Percentiles rank a stretch among this genome's conserved stretches.
Evolutionary conservation across 2,329 filamentous ascomycete genomes (phyloP).

Genomic region (Aspergillus pseudoviridinutans): DNA sequence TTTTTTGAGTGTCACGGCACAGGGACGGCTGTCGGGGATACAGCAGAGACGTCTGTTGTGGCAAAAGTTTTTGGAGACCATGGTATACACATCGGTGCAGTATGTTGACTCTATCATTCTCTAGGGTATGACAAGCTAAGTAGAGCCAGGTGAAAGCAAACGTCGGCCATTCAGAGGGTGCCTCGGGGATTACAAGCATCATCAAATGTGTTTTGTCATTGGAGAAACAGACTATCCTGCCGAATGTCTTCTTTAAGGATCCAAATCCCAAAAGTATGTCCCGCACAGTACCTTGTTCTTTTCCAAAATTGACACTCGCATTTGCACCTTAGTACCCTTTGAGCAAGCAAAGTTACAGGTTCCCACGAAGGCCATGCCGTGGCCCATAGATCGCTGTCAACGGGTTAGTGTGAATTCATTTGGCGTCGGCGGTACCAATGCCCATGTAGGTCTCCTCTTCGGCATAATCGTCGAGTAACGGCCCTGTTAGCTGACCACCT

Average conservation of each 20-base stretch:
- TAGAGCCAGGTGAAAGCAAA: slow-evolving; percentile 21
- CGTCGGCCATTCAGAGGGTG: slow-evolving; percentile 34
- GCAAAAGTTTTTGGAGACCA: neutral
- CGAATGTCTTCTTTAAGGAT: slow-evolving; percentile 26
- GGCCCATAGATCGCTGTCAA: slow-evolving; percentile 17
- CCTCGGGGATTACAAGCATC: slow-evolving; percentile 29
- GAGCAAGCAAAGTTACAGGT: slow-evolving; percentile 9
- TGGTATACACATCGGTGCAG: slow-evolving; percentile 25
- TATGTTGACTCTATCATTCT: no score
- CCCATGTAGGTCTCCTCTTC: slow-evolving; percentile 16
- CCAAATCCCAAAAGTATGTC: slow-evolving; percentile 21
- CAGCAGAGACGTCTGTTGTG: slow-evolving; percentile 1
- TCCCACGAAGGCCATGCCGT: slow-evolving; percentile 16
- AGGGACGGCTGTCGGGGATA: slow-evolving; percentile 6
- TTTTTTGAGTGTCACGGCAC: slow-evolving; percentile 12
- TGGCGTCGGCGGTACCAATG: slow-evolving; percentile 38
- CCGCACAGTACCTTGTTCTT: no score
- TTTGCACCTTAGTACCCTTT: slow-evolving; percentile 5
- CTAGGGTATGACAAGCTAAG: no score
- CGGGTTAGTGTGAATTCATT: slow-evolving; percentile 47
- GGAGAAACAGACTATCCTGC: slow-evolving; percentile 32
- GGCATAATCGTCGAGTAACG: no score
- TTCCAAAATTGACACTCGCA: neutral
- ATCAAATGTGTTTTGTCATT: slow-evolving; percentile 38
- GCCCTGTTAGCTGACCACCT: no score